Percentiles rank a stretch among this genome's conserved stretches.
Conservation (phyloP, 257 asterid genomes). For the Ehretia macrophylla region DNA sequence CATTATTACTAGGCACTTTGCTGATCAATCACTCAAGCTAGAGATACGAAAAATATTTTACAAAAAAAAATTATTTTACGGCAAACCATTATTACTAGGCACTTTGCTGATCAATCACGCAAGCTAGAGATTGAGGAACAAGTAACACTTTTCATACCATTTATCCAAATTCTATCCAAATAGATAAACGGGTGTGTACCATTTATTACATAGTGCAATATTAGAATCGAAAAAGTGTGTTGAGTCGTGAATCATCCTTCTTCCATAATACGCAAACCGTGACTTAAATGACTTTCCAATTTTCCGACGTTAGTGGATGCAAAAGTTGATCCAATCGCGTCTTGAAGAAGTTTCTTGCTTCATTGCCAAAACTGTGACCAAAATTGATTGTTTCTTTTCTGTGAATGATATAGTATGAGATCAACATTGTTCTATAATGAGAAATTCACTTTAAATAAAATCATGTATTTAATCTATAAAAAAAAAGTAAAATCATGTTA, state of each 20-base stretch:
- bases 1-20: too few relatives aligned
- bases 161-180: background rate
- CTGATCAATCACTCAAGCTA: too few relatives aligned
- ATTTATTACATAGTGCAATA: background rate
- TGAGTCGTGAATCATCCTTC: constrained; percentile 34
- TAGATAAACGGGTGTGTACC: background rate
- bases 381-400: constrained; percentile 8
- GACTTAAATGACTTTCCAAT: constrained; percentile 27
- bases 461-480: too few relatives aligned
- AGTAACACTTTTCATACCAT: background rate
- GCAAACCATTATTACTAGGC: too few relatives aligned
- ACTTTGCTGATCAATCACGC: too few relatives aligned
- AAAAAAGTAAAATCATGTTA: too few relatives aligned
- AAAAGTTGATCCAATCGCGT: constrained; percentile 18
- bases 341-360: constrained; percentile 27
- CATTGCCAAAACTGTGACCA: constrained; percentile 28
- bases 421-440: background rate
- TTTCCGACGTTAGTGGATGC: constrained; percentile 8
- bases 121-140: too few relatives aligned
- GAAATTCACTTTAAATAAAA: too few relatives aligned
- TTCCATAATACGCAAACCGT: constrained; percentile 34
- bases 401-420: background rate
- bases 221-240: background rate
- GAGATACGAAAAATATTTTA: too few relatives aligned
- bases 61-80: too few relatives aligned